Conservation (phyloP, 2,329 filamentous ascomycete genomes). For the Didymella keratinophila region DNA sequence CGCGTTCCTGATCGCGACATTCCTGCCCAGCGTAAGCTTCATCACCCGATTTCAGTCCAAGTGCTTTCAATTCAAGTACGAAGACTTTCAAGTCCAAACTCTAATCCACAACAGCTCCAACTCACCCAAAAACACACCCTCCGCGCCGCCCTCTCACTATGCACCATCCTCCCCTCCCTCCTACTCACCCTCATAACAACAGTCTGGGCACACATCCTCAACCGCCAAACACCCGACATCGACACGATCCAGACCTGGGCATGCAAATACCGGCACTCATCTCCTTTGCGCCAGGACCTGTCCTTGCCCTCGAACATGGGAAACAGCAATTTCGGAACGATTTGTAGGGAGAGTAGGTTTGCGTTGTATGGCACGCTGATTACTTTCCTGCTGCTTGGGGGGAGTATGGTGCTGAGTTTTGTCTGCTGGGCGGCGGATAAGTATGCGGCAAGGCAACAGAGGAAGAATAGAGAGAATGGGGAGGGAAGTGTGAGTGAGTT, state of each 20-base stretch:
- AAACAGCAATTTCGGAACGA: conserved; percentile 47
- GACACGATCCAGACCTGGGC: conserved; percentile 53
- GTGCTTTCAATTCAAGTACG: no score
- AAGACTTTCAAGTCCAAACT: background rate
- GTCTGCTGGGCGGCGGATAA: conserved; percentile 50
- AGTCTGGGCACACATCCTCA: conserved; percentile 51
- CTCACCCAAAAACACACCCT: conserved; percentile 48
- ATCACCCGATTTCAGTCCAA: no score
- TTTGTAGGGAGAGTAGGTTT: conserved; percentile 56
- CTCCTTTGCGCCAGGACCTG: conserved; percentile 33
- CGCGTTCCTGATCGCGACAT: conserved; percentile 43
- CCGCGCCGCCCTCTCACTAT: conserved; percentile 49
- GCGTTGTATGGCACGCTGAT: conserved; percentile 55
- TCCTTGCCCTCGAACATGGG: conserved; percentile 39
- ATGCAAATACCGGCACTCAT: conserved; percentile 48
- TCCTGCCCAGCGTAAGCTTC: conserved; percentile 46
- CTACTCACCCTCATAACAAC: conserved; percentile 53
- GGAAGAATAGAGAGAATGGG: conserved; percentile 37
- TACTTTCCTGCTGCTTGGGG: conserved; percentile 51
- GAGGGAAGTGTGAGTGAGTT: conserved; percentile 19
- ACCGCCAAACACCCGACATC: conserved; percentile 42
- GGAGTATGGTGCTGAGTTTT: conserved; percentile 43
- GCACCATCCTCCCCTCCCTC: conserved; percentile 47
- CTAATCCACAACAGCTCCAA: conserved; percentile 39
- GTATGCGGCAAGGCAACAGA: conserved; percentile 41